Conservation (phyloP, 1,284 basidiomycete genomes). For the Cronartium quercuum region DNA sequence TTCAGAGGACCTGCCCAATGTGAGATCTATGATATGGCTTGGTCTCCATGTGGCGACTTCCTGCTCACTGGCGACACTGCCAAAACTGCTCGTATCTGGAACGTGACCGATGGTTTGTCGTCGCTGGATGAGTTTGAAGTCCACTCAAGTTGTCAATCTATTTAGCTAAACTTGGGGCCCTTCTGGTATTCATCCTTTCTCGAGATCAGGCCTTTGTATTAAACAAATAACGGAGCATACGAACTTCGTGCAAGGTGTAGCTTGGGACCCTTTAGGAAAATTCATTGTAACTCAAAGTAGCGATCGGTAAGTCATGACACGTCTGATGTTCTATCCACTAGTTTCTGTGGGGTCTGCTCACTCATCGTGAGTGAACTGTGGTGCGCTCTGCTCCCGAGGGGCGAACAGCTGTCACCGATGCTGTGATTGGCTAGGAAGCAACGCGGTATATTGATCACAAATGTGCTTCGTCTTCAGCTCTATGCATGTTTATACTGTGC, state of each 20-base stretch:
- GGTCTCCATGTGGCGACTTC: constrained; percentile 91
- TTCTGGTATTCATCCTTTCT: background rate
- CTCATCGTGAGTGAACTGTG: background rate
- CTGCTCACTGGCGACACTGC: constrained; percentile 93
- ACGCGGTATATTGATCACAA: background rate
- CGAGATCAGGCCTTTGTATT: constrained; percentile 53
- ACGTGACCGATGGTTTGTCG: constrained; percentile 63
- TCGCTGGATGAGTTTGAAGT: too few species aligned
- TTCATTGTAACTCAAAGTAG: constrained; percentile 91
- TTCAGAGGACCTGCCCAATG: constrained; percentile 39
- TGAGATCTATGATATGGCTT: constrained; percentile 95
- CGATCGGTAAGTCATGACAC: constrained; percentile 58
- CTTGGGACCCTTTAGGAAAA: constrained; percentile 91
- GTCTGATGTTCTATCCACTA: constrained; percentile 6
- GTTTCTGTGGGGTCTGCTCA: constrained; percentile 51
- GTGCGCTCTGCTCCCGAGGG: background rate
- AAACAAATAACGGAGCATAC: constrained; percentile 80
- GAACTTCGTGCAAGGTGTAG: constrained; percentile 92
- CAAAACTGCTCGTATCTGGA: constrained; percentile 82
- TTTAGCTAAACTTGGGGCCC: background rate
- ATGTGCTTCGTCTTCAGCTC: constrained; percentile 38
- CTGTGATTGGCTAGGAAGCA: too few species aligned
- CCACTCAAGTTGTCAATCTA: background rate
- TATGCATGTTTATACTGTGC: constrained; percentile 44
- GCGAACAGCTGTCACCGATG: too few species aligned